These are phyloP conservation scores for Sphaerobolus stellatus DNA, from an alignment of 1,284 basidiomycete genomes.

Conservation along the genomic window DNA sequence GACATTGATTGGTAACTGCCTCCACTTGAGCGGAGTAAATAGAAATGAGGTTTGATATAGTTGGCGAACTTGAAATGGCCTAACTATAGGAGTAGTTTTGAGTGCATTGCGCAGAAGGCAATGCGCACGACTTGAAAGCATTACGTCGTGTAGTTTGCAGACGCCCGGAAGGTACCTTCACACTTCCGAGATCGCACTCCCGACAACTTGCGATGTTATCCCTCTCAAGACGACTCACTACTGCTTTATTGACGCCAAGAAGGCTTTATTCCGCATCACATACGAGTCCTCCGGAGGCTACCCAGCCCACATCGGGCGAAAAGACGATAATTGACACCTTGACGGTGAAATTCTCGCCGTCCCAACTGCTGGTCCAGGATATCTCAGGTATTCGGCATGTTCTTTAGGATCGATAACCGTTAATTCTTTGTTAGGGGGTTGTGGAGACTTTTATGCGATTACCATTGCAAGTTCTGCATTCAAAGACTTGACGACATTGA, in stretches of 20 bases:
- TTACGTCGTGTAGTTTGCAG: neutral
- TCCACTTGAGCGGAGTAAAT: too few relatives aligned
- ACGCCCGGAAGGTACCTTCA: neutral
- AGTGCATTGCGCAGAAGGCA: neutral
- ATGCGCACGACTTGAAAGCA: neutral
- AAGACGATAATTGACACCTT: conserved; percentile 72
- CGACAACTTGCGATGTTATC: neutral
- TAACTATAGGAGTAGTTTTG: too few relatives aligned
- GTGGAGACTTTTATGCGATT: conserved; percentile 95
- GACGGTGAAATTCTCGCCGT: conserved; percentile 69
- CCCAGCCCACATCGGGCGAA: conserved; percentile 52
- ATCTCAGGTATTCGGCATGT: conserved; percentile 64
- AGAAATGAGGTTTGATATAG: too few relatives aligned
- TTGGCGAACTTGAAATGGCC: too few relatives aligned
- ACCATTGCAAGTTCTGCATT: conserved; percentile 83
- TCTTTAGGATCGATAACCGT: neutral
- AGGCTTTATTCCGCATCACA: neutral
- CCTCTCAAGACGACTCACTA: neutral
- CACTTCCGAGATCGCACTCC: neutral
- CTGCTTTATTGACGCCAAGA: neutral
- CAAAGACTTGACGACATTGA: conserved; percentile 83
- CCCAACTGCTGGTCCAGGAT: conserved; percentile 80
- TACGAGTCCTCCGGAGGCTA: neutral
- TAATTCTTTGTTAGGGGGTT: conserved; percentile 66
- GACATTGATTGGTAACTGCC: too few relatives aligned